Conservation (phyloP, 106 monocot species). For the Acorus calamus region DNA sequence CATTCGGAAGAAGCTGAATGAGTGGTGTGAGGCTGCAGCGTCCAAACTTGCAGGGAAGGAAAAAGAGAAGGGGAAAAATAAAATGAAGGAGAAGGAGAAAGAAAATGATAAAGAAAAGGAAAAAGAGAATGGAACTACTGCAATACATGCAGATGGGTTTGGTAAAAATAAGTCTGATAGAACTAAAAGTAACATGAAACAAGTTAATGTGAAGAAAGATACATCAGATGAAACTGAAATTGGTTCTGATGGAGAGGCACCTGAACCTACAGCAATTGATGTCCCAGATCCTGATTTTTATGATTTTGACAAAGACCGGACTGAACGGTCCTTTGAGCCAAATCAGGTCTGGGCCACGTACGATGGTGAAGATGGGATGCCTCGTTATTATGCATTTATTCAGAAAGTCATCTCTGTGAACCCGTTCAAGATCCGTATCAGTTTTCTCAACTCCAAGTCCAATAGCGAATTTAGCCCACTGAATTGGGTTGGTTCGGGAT, state of each 20-base stretch:
- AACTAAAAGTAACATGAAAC: too few species aligned
- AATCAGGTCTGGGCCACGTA: constrained; percentile 14
- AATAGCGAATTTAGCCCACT: constrained; percentile 8
- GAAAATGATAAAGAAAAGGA: background rate
- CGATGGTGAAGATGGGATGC: constrained; percentile 21
- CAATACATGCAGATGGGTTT: background rate
- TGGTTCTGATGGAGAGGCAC: too few species aligned
- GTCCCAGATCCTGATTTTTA: constrained; percentile 18
- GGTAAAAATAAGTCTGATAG: background rate
- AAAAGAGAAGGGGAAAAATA: too few species aligned
- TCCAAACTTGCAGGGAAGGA: too few species aligned
- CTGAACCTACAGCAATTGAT: too few species aligned
- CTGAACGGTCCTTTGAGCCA: constrained; percentile 1
- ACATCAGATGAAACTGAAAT: too few species aligned
- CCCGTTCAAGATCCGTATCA: constrained; percentile 14
- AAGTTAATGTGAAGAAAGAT: too few species aligned
- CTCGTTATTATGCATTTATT: constrained; percentile 10
- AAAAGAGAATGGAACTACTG: too few species aligned
- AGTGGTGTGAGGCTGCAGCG: too few species aligned
- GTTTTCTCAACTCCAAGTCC: constrained; percentile 6
- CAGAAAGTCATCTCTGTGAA: constrained; percentile 8
- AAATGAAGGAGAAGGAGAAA: background rate
- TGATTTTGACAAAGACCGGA: constrained; percentile 12
- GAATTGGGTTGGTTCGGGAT: constrained; percentile 6
- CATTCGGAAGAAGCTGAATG: too few species aligned